Percentiles rank a stretch among this genome's conserved stretches.
These are phyloP conservation scores for Perkinsus olseni DNA, from an alignment of 169 alveolate genomes.

Conservation along the genomic window DNA sequence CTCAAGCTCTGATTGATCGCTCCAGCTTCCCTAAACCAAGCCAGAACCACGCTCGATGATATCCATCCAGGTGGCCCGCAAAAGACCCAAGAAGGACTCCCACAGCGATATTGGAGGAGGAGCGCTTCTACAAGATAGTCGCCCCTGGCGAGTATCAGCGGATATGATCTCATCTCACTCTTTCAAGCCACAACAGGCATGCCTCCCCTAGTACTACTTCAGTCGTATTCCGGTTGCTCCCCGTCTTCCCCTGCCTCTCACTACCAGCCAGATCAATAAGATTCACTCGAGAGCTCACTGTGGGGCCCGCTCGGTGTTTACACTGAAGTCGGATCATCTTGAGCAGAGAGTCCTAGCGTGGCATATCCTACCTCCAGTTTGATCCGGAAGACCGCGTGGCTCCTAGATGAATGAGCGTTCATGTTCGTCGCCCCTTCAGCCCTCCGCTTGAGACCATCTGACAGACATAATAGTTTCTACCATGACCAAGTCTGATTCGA, in stretches of 20 bases:
- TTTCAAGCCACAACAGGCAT: background rate
- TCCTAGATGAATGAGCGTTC: slow-evolving; percentile 58
- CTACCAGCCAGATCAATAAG: slow-evolving; percentile 22
- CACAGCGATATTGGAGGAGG: no score
- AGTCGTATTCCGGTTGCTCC: background rate
- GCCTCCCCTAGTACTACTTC: background rate
- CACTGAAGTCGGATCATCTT: background rate
- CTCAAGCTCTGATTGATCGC: slow-evolving; percentile 24
- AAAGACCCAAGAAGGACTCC: no score
- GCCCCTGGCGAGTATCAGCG: no score
- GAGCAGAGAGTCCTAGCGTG: background rate
- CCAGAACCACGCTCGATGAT: no score
- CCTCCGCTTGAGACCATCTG: slow-evolving; percentile 16
- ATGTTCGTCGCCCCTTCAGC: slow-evolving; percentile 51
- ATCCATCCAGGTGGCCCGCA: background rate
- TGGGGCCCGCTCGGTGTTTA: background rate
- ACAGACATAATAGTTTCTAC: background rate
- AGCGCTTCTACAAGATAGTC: no score
- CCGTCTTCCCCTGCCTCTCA: slow-evolving; percentile 15
- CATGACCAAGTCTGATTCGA: no score
- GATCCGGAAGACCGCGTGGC: slow-evolving; percentile 61
- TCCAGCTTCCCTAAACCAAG: slow-evolving; percentile 23
- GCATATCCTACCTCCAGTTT: background rate
- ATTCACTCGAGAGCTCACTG: background rate
- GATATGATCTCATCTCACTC: background rate